phyloP scores from a whole-genome alignment of 2,329 filamentous ascomycete species.

The Scorias spongiosa region DNA sequence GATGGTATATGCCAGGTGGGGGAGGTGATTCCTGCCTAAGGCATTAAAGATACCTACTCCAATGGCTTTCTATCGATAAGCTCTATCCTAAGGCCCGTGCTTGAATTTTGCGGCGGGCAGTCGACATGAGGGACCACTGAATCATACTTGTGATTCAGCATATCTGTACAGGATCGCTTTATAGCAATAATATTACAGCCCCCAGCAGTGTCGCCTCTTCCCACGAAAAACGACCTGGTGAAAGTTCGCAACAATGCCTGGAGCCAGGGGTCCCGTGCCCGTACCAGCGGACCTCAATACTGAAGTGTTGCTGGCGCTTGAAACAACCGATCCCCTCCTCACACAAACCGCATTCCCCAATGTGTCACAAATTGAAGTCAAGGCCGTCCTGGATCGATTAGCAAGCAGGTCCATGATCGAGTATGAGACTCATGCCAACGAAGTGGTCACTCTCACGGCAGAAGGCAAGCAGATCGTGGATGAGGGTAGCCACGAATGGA shows the following conservation, averaged over 20 bases:
- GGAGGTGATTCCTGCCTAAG: too few relatives aligned
- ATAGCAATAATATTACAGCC: neutral
- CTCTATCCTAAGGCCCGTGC: neutral
- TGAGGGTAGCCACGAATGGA: conserved; percentile 36
- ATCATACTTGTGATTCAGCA: neutral
- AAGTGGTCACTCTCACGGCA: conserved; percentile 60
- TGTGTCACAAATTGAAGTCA: conserved; percentile 39
- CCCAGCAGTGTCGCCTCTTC: neutral
- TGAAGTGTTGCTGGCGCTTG: conserved; percentile 61
- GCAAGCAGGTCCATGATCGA: conserved; percentile 71
- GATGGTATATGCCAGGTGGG: too few relatives aligned
- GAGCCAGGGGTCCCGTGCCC: conserved; percentile 33
- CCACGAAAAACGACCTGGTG: neutral
- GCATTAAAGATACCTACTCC: too few relatives aligned
- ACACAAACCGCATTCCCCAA: conserved; percentile 19
- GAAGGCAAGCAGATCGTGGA: conserved; percentile 62
- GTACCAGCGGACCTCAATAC: conserved; percentile 46
- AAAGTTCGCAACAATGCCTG: conserved; percentile 21
- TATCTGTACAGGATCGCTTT: neutral
- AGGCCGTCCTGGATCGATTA: conserved; percentile 77
- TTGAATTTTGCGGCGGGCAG: neutral
- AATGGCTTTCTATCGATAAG: neutral
- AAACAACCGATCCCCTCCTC: conserved; percentile 21
- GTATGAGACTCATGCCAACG: conserved; percentile 69
- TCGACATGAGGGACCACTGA: neutral